A percentile compares a stretch with the other conserved stretches of the same genome.
phyloP scores from a whole-genome alignment of 805 yeast genomes.

The Candida oleophila region DNA sequence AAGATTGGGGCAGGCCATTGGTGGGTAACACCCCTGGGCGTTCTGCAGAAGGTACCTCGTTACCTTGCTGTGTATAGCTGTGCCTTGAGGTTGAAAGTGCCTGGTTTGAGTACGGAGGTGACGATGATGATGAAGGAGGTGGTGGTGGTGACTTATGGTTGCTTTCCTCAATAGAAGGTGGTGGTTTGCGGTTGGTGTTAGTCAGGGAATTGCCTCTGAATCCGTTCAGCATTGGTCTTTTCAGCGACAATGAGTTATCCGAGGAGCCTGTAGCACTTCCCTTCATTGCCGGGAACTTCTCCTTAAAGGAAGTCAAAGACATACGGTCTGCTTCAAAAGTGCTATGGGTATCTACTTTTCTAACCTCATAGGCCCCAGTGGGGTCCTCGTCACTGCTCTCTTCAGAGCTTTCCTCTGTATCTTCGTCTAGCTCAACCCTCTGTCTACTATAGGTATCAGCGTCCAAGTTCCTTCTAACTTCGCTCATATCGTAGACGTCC shows the following conservation, averaged over 20 bases:
- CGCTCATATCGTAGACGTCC: neutral
- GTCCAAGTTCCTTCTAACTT: neutral
- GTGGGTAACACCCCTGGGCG: no score
- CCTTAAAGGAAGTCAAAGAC: neutral
- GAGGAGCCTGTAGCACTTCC: neutral
- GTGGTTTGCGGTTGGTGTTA: neutral
- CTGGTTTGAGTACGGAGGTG: no score
- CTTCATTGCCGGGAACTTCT: neutral
- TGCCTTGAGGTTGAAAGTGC: no score
- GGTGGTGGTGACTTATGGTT: no score
- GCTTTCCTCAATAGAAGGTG: neutral
- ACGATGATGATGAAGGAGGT: no score
- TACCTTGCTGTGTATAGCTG: no score
- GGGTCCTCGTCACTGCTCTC: neutral
- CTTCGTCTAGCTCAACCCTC: no score
- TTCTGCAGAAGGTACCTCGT: no score
- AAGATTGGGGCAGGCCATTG: no score
- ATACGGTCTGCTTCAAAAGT: neutral
- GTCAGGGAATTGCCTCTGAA: neutral
- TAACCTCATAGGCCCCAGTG: neutral
- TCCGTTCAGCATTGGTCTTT: neutral
- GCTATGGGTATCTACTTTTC: neutral
- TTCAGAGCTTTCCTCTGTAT: neutral
- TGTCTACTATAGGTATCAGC: no score
- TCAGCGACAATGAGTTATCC: neutral